Percentiles rank a stretch among this genome's conserved stretches.
phyloP scores from a whole-genome alignment of 176 grass and related monocot species.

The Urochloa ruziziensis region DNA sequence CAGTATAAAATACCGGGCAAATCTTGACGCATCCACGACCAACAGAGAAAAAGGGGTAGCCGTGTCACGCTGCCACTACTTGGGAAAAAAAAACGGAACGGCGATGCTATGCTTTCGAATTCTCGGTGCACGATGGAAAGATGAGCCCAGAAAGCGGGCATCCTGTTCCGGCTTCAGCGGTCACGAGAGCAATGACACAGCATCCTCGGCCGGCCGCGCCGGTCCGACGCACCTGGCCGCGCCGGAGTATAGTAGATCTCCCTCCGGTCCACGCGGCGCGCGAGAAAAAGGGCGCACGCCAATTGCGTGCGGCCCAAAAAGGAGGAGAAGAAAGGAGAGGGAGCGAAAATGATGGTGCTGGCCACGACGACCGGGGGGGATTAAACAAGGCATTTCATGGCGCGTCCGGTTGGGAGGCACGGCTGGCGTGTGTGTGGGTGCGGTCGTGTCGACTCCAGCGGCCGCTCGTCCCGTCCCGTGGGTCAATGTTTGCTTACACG shows the following conservation, averaged over 20 bases:
- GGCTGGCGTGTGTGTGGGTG: background rate
- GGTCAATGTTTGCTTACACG: background rate
- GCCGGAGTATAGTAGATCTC: no score
- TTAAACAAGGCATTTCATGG: no score
- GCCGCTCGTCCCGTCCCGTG: no score
- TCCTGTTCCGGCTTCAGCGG: conserved; percentile 1
- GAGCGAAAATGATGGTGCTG: conserved; percentile 16
- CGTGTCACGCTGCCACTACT: background rate
- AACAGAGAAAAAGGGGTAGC: background rate
- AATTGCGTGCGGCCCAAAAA: conserved; percentile 3
- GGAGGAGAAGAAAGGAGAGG: background rate
- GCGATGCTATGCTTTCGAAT: background rate
- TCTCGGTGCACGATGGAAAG: conserved; percentile 19
- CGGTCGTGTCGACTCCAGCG: background rate
- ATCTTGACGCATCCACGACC: background rate
- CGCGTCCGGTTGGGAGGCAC: background rate
- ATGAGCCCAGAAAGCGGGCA: background rate
- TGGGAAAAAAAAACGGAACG: background rate
- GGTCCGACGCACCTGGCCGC: background rate
- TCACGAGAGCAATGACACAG: background rate
- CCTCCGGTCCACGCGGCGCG: background rate
- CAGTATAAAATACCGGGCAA: background rate
- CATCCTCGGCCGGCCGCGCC: background rate
- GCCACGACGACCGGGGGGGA: background rate
- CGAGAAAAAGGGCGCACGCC: background rate